Evolutionary conservation across 163 green algal species (phyloP).

Genomic region (Scenedesmus sp.): DNA sequence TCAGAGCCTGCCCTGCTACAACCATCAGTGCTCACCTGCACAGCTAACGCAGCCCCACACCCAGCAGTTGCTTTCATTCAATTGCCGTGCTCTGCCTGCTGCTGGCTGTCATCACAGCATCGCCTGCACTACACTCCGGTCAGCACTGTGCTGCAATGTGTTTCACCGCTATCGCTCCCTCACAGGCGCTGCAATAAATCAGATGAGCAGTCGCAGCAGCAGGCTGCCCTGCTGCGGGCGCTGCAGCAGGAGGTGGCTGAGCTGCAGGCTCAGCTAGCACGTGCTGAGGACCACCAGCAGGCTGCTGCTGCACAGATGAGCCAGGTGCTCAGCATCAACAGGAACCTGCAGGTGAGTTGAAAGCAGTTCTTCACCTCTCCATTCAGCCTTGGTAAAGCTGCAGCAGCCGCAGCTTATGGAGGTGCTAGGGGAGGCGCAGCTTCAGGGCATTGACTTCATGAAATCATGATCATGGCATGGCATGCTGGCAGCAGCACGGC

Average conservation of each 20-base stretch:
- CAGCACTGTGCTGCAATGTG: neutral
- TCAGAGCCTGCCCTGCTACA: neutral
- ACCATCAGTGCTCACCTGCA: neutral
- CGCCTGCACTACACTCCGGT: neutral
- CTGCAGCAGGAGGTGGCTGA: neutral
- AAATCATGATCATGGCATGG: neutral
- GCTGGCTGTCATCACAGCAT: neutral
- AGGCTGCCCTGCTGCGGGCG: neutral
- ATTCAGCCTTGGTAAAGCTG: neutral
- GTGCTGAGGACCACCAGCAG: slow-evolving; percentile 21
- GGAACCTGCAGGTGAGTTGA: slow-evolving; percentile 25
- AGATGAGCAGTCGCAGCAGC: neutral
- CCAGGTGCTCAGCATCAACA: slow-evolving; percentile 28
- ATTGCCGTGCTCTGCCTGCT: neutral
- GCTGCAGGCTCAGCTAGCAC: neutral
- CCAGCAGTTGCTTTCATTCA: neutral
- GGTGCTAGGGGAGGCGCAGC: neutral
- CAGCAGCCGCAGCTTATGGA: neutral
- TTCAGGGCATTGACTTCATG: neutral
- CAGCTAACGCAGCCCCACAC: neutral
- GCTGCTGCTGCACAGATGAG: slow-evolving; percentile 18
- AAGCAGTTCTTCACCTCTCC: neutral
- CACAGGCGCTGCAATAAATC: neutral
- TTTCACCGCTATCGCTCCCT: neutral
- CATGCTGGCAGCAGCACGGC: neutral